These are phyloP conservation scores for Heracleum sosnowskyi DNA, from an alignment of 129 eudicot species.

Conservation along the genomic window DNA sequence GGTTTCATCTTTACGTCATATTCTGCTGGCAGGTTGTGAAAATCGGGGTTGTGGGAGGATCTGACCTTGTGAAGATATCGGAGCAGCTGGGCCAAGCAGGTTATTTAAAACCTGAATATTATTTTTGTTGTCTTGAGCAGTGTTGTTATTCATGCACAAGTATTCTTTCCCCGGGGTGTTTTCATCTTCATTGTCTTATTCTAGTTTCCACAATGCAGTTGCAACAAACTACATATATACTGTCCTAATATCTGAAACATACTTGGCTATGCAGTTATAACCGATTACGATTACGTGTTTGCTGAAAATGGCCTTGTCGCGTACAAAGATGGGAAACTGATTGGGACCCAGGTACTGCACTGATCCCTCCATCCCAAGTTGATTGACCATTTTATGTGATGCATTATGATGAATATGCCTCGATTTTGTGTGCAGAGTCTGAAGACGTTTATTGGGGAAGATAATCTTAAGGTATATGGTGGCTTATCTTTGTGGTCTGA, in stretches of 20 bases:
- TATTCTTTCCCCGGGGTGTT: background rate
- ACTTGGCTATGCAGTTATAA: conserved; percentile 46
- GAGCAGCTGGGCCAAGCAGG: conserved; percentile 93
- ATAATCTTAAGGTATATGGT: conserved; percentile 58
- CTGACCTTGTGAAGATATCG: conserved; percentile 87
- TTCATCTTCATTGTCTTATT: background rate
- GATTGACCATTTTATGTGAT: background rate
- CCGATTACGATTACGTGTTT: conserved; percentile 79
- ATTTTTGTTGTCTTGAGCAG: background rate
- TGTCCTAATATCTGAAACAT: background rate
- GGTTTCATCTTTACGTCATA: conserved; percentile 12
- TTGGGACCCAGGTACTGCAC: conserved; percentile 67
- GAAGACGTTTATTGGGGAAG: conserved; percentile 77
- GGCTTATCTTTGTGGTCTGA: conserved; percentile 3
- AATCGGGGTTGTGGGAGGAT: conserved; percentile 95
- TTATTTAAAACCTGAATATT: conserved; percentile 11
- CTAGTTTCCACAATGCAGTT: background rate
- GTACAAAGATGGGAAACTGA: conserved; percentile 60
- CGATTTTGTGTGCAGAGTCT: conserved; percentile 58
- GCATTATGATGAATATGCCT: background rate
- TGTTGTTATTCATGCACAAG: background rate
- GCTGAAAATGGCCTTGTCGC: conserved; percentile 98
- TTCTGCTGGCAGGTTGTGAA: conserved; percentile 50
- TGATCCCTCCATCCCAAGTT: background rate
- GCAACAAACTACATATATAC: conserved; percentile 1